Evolutionary conservation across 768 basidiomycete species (phyloP).

Genomic region (Coprinopsis strossmayeri): DNA sequence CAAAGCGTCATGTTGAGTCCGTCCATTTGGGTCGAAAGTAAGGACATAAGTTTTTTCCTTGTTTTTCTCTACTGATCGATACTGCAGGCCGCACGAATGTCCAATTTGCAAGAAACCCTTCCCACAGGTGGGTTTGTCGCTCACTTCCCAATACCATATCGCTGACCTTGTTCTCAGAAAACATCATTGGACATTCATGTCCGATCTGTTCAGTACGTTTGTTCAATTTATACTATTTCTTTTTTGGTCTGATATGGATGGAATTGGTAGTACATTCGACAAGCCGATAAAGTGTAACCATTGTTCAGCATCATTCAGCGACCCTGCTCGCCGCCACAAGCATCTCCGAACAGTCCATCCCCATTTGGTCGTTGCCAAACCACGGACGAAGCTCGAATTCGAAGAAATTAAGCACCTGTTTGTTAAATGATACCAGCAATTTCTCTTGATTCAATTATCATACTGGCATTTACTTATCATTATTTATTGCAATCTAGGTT

Average conservation of each 20-base stretch:
- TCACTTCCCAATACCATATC: neutral
- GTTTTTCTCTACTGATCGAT: neutral
- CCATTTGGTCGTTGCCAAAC: conserved; percentile 8
- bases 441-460: neutral
- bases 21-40: conserved; percentile 56
- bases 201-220: conserved; percentile 39
- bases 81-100: conserved; percentile 44
- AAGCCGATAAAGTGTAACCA: conserved; percentile 43
- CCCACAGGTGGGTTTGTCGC: conserved; percentile 17
- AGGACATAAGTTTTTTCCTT: neutral
- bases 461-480: neutral
- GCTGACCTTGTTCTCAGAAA: conserved; percentile 27
- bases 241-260: neutral
- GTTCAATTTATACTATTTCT: neutral
- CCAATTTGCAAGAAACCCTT: conserved; percentile 47
- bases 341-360: conserved; percentile 18
- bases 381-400: conserved; percentile 7
- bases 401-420: conserved; percentile 2
- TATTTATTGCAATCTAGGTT: neutral
- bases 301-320: conserved; percentile 52
- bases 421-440: neutral
- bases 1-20: conserved; percentile 62
- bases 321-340: conserved; percentile 57
- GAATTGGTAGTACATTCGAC: conserved; percentile 43
- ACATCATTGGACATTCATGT: conserved; percentile 53